Evolutionary conservation across 768 basidiomycete genomes (phyloP), one percentile per base, ranked within the genome.

Genomic region (Glaciozyma martinii): DNA sequence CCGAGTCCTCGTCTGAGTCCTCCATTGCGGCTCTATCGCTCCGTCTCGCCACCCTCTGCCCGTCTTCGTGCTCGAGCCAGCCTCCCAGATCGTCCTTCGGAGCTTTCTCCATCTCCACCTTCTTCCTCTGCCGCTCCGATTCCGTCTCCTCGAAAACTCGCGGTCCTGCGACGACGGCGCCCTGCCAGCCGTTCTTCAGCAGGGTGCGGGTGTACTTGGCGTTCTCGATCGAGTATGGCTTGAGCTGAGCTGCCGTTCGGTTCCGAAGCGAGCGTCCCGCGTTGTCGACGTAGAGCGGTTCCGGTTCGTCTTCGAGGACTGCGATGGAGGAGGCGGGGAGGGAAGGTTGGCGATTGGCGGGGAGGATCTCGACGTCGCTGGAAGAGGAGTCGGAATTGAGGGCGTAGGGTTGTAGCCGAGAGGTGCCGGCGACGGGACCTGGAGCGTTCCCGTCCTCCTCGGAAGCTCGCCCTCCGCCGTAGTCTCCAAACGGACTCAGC

Each of bases 191-290:
- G 50, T 69, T 70, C 23, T 30, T 30, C 25, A 63, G 59, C 13
- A 72, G 58, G 7, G 49, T 27, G 29, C 42, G 37, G 0, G 62
- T 59, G 61, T 72, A 72, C n/a, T 29, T 32, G 4, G 62, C 47
- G 32, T 67, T 64, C 47, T 72, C 71, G 47, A 55, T 60, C 15
- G 68, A 62, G 62, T 66, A 72, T 4, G 71, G 71, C 7, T 64
- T 64, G 27, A 70, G 68, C 50, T 72, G 71, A 10, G 64, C 64
- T 1, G 55, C 57, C 1, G 63, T 71, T 18, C 70, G 70, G 15
- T 59, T 63, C 23, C 66, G 70, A 46, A 71, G 29, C 18, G 66
- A 43, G 37, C 70, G 70, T 1, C 63, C n/a, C 6, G 46, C 37
- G 37, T 40, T 40, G 37, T 40, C 37, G 37, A 40, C 37, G 37